A percentile compares a stretch with the other conserved stretches of the same genome.
Evolutionary conservation across 768 basidiomycete genomes (phyloP).

Genomic region (Naganishia kalamii): DNA sequence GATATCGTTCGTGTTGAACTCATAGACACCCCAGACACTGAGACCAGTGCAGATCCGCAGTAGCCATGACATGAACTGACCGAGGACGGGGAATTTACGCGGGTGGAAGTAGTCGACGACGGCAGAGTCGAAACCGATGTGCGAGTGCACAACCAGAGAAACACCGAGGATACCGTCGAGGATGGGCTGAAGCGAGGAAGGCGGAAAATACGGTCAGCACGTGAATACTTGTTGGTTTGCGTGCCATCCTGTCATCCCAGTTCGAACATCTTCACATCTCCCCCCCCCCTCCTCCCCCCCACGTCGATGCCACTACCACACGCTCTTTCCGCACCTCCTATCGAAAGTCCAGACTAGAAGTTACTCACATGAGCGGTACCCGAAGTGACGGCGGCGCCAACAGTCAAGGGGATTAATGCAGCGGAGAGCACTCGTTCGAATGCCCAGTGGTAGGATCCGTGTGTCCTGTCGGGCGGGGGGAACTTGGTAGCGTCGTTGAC

Average conservation of each 20-base stretch:
- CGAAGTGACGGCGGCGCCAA: conserved; percentile 68
- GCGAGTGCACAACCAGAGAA: conserved; percentile 84
- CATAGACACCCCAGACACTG: conserved; percentile 77
- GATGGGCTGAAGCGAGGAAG: no score
- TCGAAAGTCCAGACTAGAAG: neutral
- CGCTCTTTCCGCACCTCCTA: no score
- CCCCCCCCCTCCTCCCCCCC: neutral
- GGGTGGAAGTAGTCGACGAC: conserved; percentile 85
- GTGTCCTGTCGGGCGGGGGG: conserved; percentile 68
- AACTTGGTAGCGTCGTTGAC: conserved; percentile 93
- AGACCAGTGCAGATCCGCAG: conserved; percentile 72
- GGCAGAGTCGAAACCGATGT: conserved; percentile 71
- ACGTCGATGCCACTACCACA: neutral
- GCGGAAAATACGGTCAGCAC: no score
- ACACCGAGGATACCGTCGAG: conserved; percentile 84
- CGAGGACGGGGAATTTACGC: conserved; percentile 85
- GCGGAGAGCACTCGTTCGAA: conserved; percentile 91
- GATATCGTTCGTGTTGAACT: conserved; percentile 97
- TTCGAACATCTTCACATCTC: no score
- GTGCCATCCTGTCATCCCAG: no score
- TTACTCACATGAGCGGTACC: conserved; percentile 52
- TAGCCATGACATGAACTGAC: conserved; percentile 64
- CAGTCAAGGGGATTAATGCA: conserved; percentile 77
- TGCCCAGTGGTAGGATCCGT: conserved; percentile 86
- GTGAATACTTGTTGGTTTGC: no score